Base-by-base conservation (phyloP, 1,139 yeast species). In the Diutina rugosa region DNA sequence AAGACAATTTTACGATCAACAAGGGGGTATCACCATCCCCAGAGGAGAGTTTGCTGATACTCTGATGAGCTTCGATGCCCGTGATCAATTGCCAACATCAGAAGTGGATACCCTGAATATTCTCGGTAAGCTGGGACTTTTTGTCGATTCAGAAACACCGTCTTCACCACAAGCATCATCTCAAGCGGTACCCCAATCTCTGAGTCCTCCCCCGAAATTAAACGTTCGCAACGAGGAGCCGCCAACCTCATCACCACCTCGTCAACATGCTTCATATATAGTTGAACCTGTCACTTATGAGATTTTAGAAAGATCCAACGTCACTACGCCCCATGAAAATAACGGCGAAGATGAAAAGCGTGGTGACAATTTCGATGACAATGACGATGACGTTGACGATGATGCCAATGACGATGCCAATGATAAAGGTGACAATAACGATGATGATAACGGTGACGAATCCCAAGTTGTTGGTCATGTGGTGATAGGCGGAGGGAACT, bases 1-100 rank as follows among this genome's bases (percentile, higher is more conserved):
- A 29, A 62, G 64, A 1, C 64, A 67, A 1, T 75, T 77, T 61
- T 85, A 74, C 64, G 73, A 77, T 49, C 14, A 16, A 12, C 53
- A 49, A 18, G 44, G 53, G 6, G 53, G 53, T n/a, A 49, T 49
- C n/a, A 32, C 28, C 26, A 49, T 49, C 32, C 53, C 53, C 6
- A 30, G 28, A 10, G 44, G 53, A 8, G 53, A 49, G n/a, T 49
- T 49, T 49, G 53, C 44, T 7, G 44, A 49, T 28, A 28, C 30
- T 2, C 30, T 30, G 18, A 29, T 47, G 38, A 35, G 41, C 41
- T 35, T 35, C 14, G 41, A 35, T 35, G 10, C 41, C 10, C 41
- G 41, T 9, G 41, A 35, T n/a, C 41, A 35, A 12, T 8, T 35
- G 14, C 41, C 41, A 10, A 35, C 41, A 10, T 35, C 47, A 45